A percentile compares a stretch with the other conserved stretches of the same genome.
Conservation (phyloP, 768 basidiomycete species). For the Trametes gibbosa region DNA sequence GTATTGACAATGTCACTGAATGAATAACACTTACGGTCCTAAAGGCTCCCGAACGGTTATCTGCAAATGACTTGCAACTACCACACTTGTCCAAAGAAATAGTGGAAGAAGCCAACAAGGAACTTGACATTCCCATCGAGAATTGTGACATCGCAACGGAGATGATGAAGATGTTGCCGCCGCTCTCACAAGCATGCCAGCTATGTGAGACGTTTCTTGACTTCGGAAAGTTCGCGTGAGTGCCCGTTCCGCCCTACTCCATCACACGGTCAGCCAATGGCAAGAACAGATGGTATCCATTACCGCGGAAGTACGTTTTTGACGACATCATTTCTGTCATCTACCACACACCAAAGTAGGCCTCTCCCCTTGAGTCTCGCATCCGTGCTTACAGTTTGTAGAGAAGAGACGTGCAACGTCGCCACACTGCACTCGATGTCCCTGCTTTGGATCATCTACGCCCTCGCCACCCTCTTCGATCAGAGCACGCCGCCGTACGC, state of each 20-base stretch:
- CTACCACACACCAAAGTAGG: slow-evolving; percentile 50
- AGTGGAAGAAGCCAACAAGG: slow-evolving; percentile 36
- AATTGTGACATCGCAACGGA: slow-evolving; percentile 37
- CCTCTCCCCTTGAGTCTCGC: background rate
- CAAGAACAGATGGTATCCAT: slow-evolving; percentile 46
- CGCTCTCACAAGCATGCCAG: slow-evolving; percentile 54
- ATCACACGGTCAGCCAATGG: background rate
- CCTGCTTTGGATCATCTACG: slow-evolving; percentile 63
- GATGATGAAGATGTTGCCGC: slow-evolving; percentile 50
- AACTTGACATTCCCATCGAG: slow-evolving; percentile 25
- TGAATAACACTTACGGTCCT: background rate
- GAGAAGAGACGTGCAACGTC: slow-evolving; percentile 27
- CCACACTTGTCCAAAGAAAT: slow-evolving; percentile 43
- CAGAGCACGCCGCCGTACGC: slow-evolving; percentile 44
- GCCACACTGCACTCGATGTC: slow-evolving; percentile 53
- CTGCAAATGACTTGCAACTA: slow-evolving; percentile 14
- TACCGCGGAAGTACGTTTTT: slow-evolving; percentile 53
- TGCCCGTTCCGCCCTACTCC: slow-evolving; percentile 1
- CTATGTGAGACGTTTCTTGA: slow-evolving; percentile 67
- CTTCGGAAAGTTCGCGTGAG: slow-evolving; percentile 57
- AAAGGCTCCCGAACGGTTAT: slow-evolving; percentile 28
- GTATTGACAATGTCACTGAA: background rate
- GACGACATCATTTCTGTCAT: slow-evolving; percentile 53
- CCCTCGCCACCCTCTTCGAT: slow-evolving; percentile 65
- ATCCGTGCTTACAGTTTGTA: background rate